Evolutionary conservation across 805 yeast species (phyloP).

Genomic region (Saccharomycodes ludwigii): DNA sequence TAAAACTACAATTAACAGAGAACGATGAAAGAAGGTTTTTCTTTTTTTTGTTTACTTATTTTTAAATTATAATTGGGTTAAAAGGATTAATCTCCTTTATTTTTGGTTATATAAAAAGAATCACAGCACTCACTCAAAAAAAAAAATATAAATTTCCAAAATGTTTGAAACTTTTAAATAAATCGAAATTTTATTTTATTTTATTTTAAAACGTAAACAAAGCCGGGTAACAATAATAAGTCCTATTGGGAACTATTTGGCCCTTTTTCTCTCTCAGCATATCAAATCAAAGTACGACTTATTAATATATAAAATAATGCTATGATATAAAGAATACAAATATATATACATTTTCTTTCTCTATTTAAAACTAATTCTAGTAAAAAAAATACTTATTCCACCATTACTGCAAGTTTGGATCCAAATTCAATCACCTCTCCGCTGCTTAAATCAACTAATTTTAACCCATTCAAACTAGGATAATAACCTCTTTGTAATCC

Average conservation of each 20-base stretch:
- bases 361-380: not conserved
- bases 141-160: too few species aligned
- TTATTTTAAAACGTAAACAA: too few species aligned
- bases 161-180: too few species aligned
- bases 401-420: slow-evolving; percentile 14
- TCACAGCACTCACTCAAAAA: too few species aligned
- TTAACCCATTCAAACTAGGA: slow-evolving; percentile 20
- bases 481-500: slow-evolving; percentile 21
- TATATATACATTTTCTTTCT: not conserved
- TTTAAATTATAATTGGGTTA: not conserved
- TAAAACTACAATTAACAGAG: slow-evolving; percentile 2
- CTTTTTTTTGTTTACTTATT: slow-evolving; percentile 1
- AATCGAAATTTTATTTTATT: too few species aligned
- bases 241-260: not conserved
- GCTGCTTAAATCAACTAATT: slow-evolving; percentile 19
- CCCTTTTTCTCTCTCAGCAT: not conserved
- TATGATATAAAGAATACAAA: not conserved
- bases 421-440: slow-evolving; percentile 22
- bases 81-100: slow-evolving; percentile 2
- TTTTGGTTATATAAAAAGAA: slow-evolving; percentile 1
- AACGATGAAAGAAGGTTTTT: slow-evolving; percentile 1
- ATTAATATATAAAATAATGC: not conserved
- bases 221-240: not conserved
- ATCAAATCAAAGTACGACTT: not conserved
- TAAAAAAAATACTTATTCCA: slow-evolving; percentile 10